Conservation (phyloP, 2,329 filamentous ascomycete genomes). For the Cladobotryum mycophilum region DNA sequence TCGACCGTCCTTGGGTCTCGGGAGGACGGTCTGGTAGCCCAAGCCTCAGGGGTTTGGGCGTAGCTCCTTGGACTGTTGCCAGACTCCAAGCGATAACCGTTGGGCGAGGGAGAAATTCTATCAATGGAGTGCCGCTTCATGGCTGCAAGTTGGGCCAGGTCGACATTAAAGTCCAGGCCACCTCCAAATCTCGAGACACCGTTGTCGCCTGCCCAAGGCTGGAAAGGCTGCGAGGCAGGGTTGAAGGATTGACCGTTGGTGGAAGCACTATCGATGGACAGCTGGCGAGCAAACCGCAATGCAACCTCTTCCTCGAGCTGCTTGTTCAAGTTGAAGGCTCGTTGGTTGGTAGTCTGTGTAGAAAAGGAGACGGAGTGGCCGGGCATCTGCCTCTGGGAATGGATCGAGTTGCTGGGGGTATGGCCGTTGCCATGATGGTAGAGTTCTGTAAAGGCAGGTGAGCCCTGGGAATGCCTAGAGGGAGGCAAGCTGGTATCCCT, state of each 20-base stretch:
- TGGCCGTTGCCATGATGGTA: conserved; percentile 28
- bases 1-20: conserved; percentile 32
- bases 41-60: conserved; percentile 29
- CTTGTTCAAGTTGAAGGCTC: conserved; percentile 31
- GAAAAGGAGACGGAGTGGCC: conserved; percentile 38
- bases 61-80: conserved; percentile 21
- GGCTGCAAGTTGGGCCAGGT: conserved; percentile 22
- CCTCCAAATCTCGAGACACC: conserved; percentile 20
- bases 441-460: conserved; percentile 29
- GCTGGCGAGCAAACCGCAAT: conserved; percentile 26
- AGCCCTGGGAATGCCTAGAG: conserved; percentile 47
- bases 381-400: conserved; percentile 41
- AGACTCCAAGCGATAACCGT: conserved; percentile 25
- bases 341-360: conserved; percentile 34
- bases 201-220: conserved; percentile 37
- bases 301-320: conserved; percentile 34
- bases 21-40: conserved; percentile 30
- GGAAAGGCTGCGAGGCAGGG: conserved; percentile 33
- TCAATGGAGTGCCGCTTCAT: conserved; percentile 35
- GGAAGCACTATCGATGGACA: conserved; percentile 28
- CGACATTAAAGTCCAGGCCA: conserved; percentile 27
- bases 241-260: conserved; percentile 20
- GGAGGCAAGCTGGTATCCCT: conserved; percentile 51
- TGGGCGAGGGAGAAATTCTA: conserved; percentile 27
- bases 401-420: conserved; percentile 38